phyloP scores from a whole-genome alignment of 768 basidiomycete species.

The Termitomyces sp. region DNA sequence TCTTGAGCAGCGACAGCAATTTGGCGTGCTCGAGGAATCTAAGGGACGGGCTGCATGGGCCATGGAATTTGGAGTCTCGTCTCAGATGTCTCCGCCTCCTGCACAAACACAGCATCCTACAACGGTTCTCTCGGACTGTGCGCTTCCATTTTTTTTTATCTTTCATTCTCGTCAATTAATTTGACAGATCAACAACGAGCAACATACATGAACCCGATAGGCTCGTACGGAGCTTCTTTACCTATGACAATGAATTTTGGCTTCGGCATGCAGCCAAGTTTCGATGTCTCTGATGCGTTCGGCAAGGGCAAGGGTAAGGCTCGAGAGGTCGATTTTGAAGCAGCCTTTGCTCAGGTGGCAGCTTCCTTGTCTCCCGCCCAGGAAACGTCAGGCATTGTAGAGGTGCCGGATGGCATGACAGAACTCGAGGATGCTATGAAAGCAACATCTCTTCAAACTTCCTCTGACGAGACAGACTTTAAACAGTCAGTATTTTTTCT shows the following conservation, averaged over 20 bases:
- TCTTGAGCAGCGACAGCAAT: slow-evolving; percentile 40
- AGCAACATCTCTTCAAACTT: slow-evolving; percentile 27
- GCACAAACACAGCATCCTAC: slow-evolving; percentile 27
- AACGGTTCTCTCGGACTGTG: slow-evolving; percentile 33
- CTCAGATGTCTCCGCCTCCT: slow-evolving; percentile 18
- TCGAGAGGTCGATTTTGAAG: slow-evolving; percentile 75
- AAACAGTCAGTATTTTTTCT: slow-evolving; percentile 38
- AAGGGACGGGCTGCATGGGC: slow-evolving; percentile 42
- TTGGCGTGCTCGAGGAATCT: slow-evolving; percentile 30
- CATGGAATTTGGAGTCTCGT: slow-evolving; percentile 43
- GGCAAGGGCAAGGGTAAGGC: slow-evolving; percentile 76
- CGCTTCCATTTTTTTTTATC: slow-evolving; percentile 12
- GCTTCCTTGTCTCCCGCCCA: slow-evolving; percentile 43
- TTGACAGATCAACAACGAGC: slow-evolving; percentile 34
- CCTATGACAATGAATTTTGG: slow-evolving; percentile 31
- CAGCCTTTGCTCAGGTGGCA: slow-evolving; percentile 68
- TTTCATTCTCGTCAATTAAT: neutral
- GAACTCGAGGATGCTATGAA: slow-evolving; percentile 34
- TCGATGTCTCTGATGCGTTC: slow-evolving; percentile 19
- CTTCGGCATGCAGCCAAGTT: slow-evolving; percentile 28
- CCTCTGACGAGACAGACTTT: slow-evolving; percentile 35
- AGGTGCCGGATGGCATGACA: slow-evolving; percentile 39
- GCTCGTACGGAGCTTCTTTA: slow-evolving; percentile 32
- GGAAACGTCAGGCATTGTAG: slow-evolving; percentile 45
- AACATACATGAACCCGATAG: slow-evolving; percentile 30